Conservation (phyloP, 345 rosid genomes). For the Nephelium lappaceum region DNA sequence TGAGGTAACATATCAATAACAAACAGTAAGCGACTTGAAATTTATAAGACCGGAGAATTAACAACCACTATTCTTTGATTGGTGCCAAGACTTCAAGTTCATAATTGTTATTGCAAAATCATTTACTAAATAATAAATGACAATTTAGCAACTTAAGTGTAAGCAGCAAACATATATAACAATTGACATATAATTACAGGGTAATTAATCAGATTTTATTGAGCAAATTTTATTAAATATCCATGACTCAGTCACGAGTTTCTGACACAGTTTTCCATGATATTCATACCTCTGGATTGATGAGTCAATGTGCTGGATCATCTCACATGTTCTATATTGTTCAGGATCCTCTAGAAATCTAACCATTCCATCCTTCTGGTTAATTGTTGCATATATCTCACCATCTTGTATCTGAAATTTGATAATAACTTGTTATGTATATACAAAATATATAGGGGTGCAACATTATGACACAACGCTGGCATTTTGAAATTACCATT, state of each 20-base stretch:
- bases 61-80: background rate
- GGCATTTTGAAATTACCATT: conserved; percentile 60
- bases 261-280: too few species aligned
- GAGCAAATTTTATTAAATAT: background rate
- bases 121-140: background rate
- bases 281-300: conserved; percentile 80
- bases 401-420: conserved; percentile 85
- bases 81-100: background rate
- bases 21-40: background rate
- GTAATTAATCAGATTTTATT: background rate
- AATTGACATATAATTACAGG: background rate
- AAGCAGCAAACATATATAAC: background rate
- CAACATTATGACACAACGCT: conserved; percentile 15
- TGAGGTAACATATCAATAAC: background rate
- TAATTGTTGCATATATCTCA: conserved; percentile 92
- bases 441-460: background rate
- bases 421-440: conserved; percentile 10
- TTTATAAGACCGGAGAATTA: background rate
- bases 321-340: conserved; percentile 84
- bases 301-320: conserved; percentile 82
- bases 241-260: background rate
- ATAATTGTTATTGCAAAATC: background rate
- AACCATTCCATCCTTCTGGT: conserved; percentile 99
- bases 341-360: conserved; percentile 98
- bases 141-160: background rate